Percentiles rank a stretch among this genome's conserved stretches.
Conservation (phyloP, 768 basidiomycete genomes). For the Trametes gibbosa region DNA sequence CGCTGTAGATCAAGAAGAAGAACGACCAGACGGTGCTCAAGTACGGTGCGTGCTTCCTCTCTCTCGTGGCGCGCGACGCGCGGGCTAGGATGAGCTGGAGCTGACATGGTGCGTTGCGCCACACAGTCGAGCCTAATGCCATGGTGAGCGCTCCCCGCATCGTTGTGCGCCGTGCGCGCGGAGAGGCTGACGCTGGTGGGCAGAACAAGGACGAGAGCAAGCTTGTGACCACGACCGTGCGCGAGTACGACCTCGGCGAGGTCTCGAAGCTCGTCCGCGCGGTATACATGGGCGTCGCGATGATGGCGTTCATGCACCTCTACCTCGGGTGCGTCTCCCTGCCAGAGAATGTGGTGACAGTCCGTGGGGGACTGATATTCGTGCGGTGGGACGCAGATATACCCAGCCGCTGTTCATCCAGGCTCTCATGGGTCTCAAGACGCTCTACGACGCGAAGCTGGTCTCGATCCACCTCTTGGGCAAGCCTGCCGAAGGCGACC, state of each 20-base stretch:
- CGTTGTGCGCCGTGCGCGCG: neutral
- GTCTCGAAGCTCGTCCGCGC: constrained; percentile 68
- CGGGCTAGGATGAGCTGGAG: neutral
- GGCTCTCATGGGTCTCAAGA: constrained; percentile 92
- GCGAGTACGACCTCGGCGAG: constrained; percentile 91
- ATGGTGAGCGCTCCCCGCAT: constrained; percentile 53
- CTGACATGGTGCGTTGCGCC: neutral
- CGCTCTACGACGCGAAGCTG: constrained; percentile 80
- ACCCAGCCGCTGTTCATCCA: constrained; percentile 97
- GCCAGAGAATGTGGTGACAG: neutral
- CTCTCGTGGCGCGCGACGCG: neutral
- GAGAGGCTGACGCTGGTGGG: neutral
- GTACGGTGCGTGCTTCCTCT: constrained; percentile 60
- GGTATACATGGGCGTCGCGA: constrained; percentile 37
- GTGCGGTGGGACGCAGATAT: constrained; percentile 40
- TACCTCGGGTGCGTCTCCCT: constrained; percentile 61
- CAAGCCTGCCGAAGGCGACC: constrained; percentile 76
- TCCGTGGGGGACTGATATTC: too few relatives aligned
- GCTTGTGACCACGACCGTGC: constrained; percentile 86
- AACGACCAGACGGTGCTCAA: constrained; percentile 96
- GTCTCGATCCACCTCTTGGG: constrained; percentile 82
- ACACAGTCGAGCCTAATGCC: constrained; percentile 69
- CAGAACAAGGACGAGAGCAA: constrained; percentile 63
- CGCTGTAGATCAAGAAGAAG: constrained; percentile 79
- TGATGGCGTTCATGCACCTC: constrained; percentile 75